A percentile compares a stretch with the other conserved stretches of the same genome.
Conservation (phyloP, 345 rosid genomes). For the Eucalyptus coolabah region DNA sequence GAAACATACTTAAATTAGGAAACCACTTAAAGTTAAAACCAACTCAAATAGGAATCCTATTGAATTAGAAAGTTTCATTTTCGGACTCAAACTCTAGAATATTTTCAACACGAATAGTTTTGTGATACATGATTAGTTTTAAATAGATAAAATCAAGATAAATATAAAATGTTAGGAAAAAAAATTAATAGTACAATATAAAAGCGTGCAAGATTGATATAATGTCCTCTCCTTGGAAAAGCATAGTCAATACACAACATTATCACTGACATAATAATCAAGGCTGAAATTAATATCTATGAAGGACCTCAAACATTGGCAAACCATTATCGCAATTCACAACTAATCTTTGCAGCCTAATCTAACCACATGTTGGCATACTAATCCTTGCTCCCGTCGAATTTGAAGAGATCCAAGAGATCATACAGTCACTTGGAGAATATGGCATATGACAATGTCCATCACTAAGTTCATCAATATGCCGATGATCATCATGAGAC, state of each 20-base stretch:
- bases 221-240: neutral
- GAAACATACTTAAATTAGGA: neutral
- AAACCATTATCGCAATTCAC: neutral
- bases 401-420: neutral
- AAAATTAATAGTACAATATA: neutral
- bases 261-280: neutral
- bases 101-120: neutral
- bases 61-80: neutral
- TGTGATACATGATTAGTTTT: neutral
- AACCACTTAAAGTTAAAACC: neutral
- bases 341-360: neutral
- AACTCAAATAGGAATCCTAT: neutral
- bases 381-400: neutral
- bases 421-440: neutral
- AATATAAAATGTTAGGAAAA: neutral
- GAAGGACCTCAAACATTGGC: neutral
- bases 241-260: neutral
- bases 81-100: neutral
- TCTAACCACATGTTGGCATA: neutral
- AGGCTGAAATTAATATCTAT: neutral
- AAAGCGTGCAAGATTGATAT: neutral
- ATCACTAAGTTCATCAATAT: neutral
- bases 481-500: neutral
- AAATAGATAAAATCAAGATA: neutral
- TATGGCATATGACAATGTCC: neutral